phyloP scores from a whole-genome alignment of 2,329 filamentous ascomycete genomes.

The Ramichloridium luteum region DNA sequence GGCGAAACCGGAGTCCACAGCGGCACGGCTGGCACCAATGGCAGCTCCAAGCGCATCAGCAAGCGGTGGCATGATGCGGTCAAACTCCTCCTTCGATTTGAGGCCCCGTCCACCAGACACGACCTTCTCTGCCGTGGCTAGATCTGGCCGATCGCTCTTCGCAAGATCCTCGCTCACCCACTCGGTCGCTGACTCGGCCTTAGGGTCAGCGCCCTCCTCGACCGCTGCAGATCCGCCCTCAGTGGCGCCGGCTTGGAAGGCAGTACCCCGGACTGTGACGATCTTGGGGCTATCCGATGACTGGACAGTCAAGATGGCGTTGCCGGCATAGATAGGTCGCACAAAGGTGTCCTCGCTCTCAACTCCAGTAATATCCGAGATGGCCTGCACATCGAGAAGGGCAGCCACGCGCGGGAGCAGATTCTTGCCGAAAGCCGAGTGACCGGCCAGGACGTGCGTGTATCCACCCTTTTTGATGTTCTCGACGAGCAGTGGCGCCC shows the following conservation, averaged over 20 bases:
- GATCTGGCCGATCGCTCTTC: slow-evolving; percentile 86
- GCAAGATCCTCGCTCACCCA: slow-evolving; percentile 92
- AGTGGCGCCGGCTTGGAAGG: slow-evolving; percentile 64
- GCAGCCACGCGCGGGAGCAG: slow-evolving; percentile 84
- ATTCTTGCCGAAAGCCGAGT: slow-evolving; percentile 95
- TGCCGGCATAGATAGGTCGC: slow-evolving; percentile 92
- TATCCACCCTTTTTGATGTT: slow-evolving; percentile 95
- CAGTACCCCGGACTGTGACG: slow-evolving; percentile 84
- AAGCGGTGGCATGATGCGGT: slow-evolving; percentile 79
- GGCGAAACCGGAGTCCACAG: slow-evolving; percentile 92
- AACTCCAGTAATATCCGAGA: slow-evolving; percentile 81
- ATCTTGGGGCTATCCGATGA: slow-evolving; percentile 76
- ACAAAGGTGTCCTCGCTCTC: slow-evolving; percentile 90
- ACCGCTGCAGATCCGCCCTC: slow-evolving; percentile 63
- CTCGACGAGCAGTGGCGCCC: slow-evolving; percentile 80
- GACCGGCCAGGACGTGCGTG: slow-evolving; percentile 79
- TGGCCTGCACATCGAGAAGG: slow-evolving; percentile 79
- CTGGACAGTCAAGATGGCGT: slow-evolving; percentile 92
- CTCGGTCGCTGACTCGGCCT: slow-evolving; percentile 58
- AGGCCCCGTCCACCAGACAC: slow-evolving; percentile 89
- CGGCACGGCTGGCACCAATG: slow-evolving; percentile 85
- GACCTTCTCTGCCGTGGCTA: slow-evolving; percentile 76
- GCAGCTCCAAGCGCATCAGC: slow-evolving; percentile 91
- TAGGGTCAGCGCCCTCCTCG: slow-evolving; percentile 74
- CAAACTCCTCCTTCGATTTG: slow-evolving; percentile 97